Evolutionary conservation across 2,329 filamentous ascomycete species (phyloP).

Genomic region (Paraphaeosphaeria minitans): DNA sequence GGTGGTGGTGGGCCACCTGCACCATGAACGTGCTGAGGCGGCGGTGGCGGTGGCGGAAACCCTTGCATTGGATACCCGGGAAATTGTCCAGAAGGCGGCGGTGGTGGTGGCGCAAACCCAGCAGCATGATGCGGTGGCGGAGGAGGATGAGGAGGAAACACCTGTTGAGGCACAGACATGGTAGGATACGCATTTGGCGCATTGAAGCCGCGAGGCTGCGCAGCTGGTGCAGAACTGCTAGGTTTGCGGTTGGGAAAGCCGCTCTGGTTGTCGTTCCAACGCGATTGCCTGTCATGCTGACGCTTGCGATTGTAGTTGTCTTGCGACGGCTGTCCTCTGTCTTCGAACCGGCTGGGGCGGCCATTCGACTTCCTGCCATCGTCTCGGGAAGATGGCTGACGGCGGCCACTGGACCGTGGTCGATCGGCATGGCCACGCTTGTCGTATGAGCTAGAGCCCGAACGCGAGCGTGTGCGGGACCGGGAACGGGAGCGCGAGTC

Average conservation of each 20-base stretch:
- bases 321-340: conserved; percentile 17
- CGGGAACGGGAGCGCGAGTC: conserved; percentile 13
- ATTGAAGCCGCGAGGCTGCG: conserved; percentile 13
- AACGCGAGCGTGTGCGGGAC: conserved; percentile 5
- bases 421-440: conserved; percentile 20
- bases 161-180: conserved; percentile 9
- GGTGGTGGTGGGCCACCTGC: conserved; percentile 18
- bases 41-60: conserved; percentile 28
- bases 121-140: conserved; percentile 16
- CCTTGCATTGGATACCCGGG: conserved; percentile 25
- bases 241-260: conserved; percentile 12
- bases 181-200: conserved; percentile 10
- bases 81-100: conserved; percentile 28
- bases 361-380: conserved; percentile 13
- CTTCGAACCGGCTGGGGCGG: conserved; percentile 17
- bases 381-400: conserved; percentile 18
- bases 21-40: conserved; percentile 18
- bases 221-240: conserved; percentile 9
- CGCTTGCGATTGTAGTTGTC: conserved; percentile 14
- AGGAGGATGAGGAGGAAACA: not conserved
- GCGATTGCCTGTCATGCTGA: conserved; percentile 5
- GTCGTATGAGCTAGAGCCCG: not conserved
- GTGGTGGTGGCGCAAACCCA: conserved; percentile 20
- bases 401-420: conserved; percentile 13
- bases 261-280: conserved; percentile 20